Percentiles rank a stretch among this genome's conserved stretches.
phyloP scores from a whole-genome alignment of 768 basidiomycete genomes.

The Lyophyllum semitale region DNA sequence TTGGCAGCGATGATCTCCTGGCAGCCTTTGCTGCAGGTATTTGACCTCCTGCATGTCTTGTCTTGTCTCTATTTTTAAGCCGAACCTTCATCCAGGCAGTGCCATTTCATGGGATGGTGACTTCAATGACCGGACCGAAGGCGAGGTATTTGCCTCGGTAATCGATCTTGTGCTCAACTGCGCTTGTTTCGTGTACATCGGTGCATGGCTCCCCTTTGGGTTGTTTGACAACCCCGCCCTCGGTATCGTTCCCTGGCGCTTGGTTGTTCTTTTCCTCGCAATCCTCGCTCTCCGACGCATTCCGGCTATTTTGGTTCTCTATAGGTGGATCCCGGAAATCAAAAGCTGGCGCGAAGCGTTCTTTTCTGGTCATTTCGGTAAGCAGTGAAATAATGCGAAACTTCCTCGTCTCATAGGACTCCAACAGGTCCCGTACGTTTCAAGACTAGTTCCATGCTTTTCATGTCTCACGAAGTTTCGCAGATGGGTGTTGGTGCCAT shows the following conservation, averaged over 20 bases:
- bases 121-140: too few species aligned
- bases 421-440: slow-evolving; percentile 52
- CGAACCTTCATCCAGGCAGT: slow-evolving; percentile 32
- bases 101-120: too few species aligned
- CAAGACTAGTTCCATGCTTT: neutral
- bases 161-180: too few species aligned
- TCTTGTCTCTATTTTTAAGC: slow-evolving; percentile 8
- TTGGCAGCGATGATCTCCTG: slow-evolving; percentile 87
- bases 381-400: slow-evolving; percentile 67
- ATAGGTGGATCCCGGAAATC: slow-evolving; percentile 88
- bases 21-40: slow-evolving; percentile 84
- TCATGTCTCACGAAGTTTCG: neutral
- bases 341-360: slow-evolving; percentile 81
- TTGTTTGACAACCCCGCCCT: slow-evolving; percentile 56
- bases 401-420: neutral
- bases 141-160: too few species aligned
- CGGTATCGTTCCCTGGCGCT: slow-evolving; percentile 63
- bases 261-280: slow-evolving; percentile 65
- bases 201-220: slow-evolving; percentile 78
- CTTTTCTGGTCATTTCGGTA: too few species aligned
- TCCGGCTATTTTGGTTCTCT: slow-evolving; percentile 74
- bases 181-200: too few species aligned
- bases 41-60: slow-evolving; percentile 10
- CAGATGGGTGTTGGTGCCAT: too few species aligned
- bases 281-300: slow-evolving; percentile 80